phyloP scores from a whole-genome alignment of 306 rosid species.

The Abrus precatorius region DNA sequence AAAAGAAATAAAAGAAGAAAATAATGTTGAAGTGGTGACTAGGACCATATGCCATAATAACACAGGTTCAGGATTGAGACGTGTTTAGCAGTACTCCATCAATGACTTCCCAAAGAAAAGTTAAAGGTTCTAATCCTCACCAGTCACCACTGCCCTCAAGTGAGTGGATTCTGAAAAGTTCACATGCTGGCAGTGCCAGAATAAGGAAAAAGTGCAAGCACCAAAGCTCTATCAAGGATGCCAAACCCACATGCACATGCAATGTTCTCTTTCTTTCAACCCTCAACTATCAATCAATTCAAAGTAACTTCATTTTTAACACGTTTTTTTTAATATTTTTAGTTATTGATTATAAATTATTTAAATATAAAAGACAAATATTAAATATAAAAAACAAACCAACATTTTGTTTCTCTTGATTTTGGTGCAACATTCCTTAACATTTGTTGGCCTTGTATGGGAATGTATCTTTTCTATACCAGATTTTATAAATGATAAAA shows the following conservation, averaged over 20 bases:
- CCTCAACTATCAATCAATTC: neutral
- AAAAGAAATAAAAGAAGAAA: neutral
- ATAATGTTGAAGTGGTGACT: conserved; percentile 35
- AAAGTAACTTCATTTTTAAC: no score
- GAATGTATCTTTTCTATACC: neutral
- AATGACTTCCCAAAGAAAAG: conserved; percentile 40
- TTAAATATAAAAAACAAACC: neutral
- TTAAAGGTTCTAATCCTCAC: conserved; percentile 32
- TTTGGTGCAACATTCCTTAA: conserved; percentile 16
- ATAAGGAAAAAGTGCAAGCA: conserved; percentile 45
- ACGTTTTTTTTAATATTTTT: no score
- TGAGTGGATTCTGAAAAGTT: conserved; percentile 83
- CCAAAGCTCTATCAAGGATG: conserved; percentile 10
- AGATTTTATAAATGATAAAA: neutral
- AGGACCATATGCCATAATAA: conserved; percentile 42
- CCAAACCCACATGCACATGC: conserved; percentile 59
- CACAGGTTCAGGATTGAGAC: conserved; percentile 40
- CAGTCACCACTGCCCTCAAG: conserved; percentile 17
- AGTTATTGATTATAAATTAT: no score
- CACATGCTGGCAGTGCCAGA: conserved; percentile 59
- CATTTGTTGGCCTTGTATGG: neutral
- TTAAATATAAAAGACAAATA: no score
- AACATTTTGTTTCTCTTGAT: conserved; percentile 19
- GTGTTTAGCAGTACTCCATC: conserved; percentile 40
- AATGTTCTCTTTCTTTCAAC: conserved; percentile 44